Base-by-base conservation (phyloP, 306 rosid genomes). In the Lablab purpureus region DNA sequence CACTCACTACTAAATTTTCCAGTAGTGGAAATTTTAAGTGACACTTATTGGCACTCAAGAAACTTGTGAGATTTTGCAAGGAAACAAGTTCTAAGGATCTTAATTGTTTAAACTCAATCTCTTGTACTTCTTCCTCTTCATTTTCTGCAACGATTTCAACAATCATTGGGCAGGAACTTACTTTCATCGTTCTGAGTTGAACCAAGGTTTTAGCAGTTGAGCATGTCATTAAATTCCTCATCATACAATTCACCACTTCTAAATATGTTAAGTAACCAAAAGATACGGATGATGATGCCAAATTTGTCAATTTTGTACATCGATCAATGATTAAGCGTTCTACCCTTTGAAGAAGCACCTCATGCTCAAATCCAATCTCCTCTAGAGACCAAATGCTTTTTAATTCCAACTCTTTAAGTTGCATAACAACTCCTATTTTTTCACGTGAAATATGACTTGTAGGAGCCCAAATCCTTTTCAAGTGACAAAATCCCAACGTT, bases 121-220 rank as follows among this genome's bases (percentile, higher is more conserved):
- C 60, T 32, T 63, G 22, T 17, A 6, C 77, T 7, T 10, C 17
- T 50, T 49, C 83, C 45, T 64, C 58, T 51, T 32, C 52, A 25
- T 25, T 69, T 17, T 32, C 65, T 34, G 3, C 21, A 13, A 79
- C 28, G 0, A 79, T 79, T 62, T 47, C 73, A 23, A 1, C 34
- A 22, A 79, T 34, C 66, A 0, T 23, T 49, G 15, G 21, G 14
- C 83, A 71, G 0, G 5, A 9, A 3, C 7, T 25, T 15, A 79
- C 34, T 12, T 70, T 79, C 78, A 79, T 60, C 2, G 32, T 32
- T 4, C 40, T 19, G 19, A 80, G 78, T 34, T 80, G 73, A 22
- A 50, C 56, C 66, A 80, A 72, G 50, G 68, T 63, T 28, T 37
- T 51, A 0, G 74, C 79, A 10, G 79, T 73, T 1, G 84, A 80